These are phyloP conservation scores for Solanum infundibuliforme DNA, from an alignment of 257 asterid genomes.

Conservation along the genomic window DNA sequence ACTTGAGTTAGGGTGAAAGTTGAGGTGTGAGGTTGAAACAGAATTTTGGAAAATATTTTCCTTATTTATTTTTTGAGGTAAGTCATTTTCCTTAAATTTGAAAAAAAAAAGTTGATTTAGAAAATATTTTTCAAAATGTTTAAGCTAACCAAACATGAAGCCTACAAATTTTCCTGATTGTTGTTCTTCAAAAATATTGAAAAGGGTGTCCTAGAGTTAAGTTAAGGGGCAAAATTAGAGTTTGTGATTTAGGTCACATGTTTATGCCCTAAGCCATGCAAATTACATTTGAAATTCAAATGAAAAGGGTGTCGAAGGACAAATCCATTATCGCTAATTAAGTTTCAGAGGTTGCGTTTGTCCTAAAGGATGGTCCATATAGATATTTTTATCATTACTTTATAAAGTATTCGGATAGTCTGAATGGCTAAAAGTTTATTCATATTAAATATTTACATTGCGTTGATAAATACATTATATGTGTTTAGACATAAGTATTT, in stretches of 20 bases:
- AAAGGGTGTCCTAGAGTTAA: background rate
- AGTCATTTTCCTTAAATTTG: too few species aligned
- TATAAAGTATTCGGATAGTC: background rate
- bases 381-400: background rate
- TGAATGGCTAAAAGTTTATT: background rate
- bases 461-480: background rate
- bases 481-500: background rate
- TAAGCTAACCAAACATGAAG: background rate
- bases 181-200: background rate
- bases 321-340: background rate
- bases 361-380: background rate
- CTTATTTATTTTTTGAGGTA: too few species aligned
- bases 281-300: background rate
- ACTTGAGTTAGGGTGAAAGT: too few species aligned
- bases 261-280: background rate
- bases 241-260: background rate
- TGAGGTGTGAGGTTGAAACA: background rate
- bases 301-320: background rate
- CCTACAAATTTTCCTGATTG: background rate
- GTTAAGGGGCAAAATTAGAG: background rate
- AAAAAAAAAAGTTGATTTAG: too few species aligned
- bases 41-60: too few species aligned
- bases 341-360: background rate
- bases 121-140: too few species aligned
- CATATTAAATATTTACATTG: background rate